Conservation (phyloP, 73 alveolate species). For the Tetrahymena thermophila region DNA sequence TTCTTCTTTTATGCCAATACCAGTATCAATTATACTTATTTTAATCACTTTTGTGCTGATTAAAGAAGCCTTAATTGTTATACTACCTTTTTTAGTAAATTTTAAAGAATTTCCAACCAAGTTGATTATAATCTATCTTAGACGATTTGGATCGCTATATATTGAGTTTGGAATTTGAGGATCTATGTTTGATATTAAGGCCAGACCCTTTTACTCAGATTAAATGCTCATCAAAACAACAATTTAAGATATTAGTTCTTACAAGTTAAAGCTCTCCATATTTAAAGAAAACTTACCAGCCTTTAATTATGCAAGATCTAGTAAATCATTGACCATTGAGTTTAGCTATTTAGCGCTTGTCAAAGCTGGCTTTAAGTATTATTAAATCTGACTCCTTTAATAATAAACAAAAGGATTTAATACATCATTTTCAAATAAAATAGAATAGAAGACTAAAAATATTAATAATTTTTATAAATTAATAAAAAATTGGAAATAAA, state of each 20-base stretch:
- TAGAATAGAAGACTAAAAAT: no score
- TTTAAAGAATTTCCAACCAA: conserved; percentile 17
- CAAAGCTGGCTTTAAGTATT: conserved; percentile 6
- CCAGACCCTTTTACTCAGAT: not conserved
- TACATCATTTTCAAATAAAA: no score
- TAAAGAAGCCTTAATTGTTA: conserved; percentile 2
- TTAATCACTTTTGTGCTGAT: not conserved
- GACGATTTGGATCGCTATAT: conserved; percentile 15
- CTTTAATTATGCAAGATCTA: conserved; percentile 29
- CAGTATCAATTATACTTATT: conserved; percentile 13
- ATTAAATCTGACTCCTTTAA: not conserved
- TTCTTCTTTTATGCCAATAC: conserved; percentile 12
- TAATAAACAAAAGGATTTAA: not conserved
- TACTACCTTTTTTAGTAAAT: conserved; percentile 15
- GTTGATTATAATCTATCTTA: conserved; percentile 15
- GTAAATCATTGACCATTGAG: conserved; percentile 13
- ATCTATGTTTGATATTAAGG: not conserved
- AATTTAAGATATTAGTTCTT: not conserved
- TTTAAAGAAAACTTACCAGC: conserved; percentile 27
- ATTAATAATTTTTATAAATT: no score
- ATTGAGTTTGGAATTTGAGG: conserved; percentile 3
- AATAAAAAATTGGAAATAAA: no score
- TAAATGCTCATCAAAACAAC: conserved; percentile 4
- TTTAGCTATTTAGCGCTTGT: conserved; percentile 3
- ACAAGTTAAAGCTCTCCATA: not conserved